phyloP scores from a whole-genome alignment of 176 grass and related monocot genomes.

The Carex pumila region DNA sequence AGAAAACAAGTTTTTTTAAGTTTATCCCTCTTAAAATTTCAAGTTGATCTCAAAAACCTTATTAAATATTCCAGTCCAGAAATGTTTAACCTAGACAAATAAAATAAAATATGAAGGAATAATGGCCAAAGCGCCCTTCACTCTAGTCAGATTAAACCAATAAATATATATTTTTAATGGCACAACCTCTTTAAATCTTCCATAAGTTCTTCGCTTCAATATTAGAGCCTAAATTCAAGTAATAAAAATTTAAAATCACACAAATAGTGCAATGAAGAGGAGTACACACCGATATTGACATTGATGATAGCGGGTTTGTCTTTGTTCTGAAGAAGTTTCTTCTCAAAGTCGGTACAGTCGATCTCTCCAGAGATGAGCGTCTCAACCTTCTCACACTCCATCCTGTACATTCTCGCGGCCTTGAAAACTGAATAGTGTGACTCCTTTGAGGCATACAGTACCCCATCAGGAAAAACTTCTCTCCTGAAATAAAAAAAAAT shows the following conservation, averaged over 20 bases:
- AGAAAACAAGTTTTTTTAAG: background rate
- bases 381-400: slow-evolving; percentile 73
- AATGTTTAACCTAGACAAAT: background rate
- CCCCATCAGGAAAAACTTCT: slow-evolving; percentile 67
- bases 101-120: background rate
- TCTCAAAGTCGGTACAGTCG: slow-evolving; percentile 51
- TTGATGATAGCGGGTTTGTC: slow-evolving; percentile 84
- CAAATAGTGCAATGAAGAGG: background rate
- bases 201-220: background rate
- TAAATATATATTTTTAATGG: background rate
- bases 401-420: slow-evolving; percentile 86
- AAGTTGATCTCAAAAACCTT: background rate
- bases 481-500: slow-evolving; percentile 37
- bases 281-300: slow-evolving; percentile 58
- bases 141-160: background rate
- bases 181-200: background rate
- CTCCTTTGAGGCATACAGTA: slow-evolving; percentile 63
- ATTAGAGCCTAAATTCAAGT: background rate
- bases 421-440: slow-evolving; percentile 93
- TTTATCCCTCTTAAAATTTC: background rate
- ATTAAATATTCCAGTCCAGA: background rate
- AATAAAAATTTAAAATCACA: background rate
- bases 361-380: slow-evolving; percentile 79
- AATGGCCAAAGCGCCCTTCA: background rate
- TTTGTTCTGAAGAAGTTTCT: slow-evolving; percentile 46